Evolutionary conservation across 352 stramenopile species (phyloP), one percentile per base, ranked within the genome.

Genomic region (Globisporangium alternatum): DNA sequence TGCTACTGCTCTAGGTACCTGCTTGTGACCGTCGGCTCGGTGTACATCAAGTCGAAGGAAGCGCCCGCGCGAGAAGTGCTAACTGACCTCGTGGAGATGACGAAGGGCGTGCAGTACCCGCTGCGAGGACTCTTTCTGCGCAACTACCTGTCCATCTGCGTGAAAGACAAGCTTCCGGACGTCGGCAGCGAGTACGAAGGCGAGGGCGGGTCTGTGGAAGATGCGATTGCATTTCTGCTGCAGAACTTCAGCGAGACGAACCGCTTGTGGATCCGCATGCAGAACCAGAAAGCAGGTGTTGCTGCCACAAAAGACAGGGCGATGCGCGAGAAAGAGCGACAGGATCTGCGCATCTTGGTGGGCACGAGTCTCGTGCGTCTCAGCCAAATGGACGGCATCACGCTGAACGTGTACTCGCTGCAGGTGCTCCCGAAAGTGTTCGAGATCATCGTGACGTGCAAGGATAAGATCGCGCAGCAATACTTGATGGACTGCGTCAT

Each of bases 401-500:
- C 95, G 8, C 80, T 83, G 1, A 71, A 77, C 53, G 86, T 96
- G 39, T 99, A 99, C 73, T 76, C 83, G n/a, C 77, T 83, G 39
- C 72, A 90, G 19, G 77, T 99, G 57, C 67, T 99, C 17, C 95
- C 97, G 13, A 72, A 77, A 5, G 72, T 99, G 25, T 72, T 99
- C n/a, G 88, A 98, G 52, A 85, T 99, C 60, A 84, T 99, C 43
- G 77, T 98, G 22, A 88, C 80, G 33, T 99, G 93, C 74, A 96
- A 96, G 56, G 98, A 99, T 84, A 83, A 83, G 6, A 93, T 99
- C 48, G 93, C 97, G 2, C 98, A 99, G 76, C 85, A 97, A n/a
- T 99, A 99, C 66, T 69, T 99, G 28, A 90, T 99, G 77, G 97
- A 99, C 74, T 99, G 96, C 71, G 88, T 99, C 60, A 98, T 99